Base-by-base conservation (phyloP, 148 eudicot genomes). In the Camellia sinensis region DNA sequence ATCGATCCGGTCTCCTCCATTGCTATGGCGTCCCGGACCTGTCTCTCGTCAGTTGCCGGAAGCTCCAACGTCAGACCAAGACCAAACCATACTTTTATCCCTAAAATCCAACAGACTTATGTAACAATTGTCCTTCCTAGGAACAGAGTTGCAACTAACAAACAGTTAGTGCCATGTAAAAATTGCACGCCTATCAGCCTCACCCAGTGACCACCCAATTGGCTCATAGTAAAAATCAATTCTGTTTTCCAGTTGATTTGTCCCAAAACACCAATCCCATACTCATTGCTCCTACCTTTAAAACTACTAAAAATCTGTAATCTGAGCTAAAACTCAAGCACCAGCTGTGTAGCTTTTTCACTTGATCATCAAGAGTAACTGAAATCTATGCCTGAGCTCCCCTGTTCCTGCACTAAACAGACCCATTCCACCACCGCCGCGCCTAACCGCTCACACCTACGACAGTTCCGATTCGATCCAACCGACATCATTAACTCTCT, bases 231-330 rank as follows among this genome's bases (percentile, higher is more conserved):
- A 93, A 77, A 95, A 95, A 70, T 95, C 98, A 3, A 86, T 78
- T n/a, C 41, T 95, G 98, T 43, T 89, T 85, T 0, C 97, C 98
- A 0, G 93, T 92, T n/a, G n/a, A 85, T 70, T 80, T 87, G 92
- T 67, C 93, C 98, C 97, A 97, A 95, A 3, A 91, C 90, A 0
- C 97, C 97, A 59, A 95, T 82, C 2, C 98, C 98, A 53, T 95
- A 93, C 66, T 92, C 97, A 40, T 95, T 90, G 81, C 94, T 93
- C 78, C 97, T 82, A 0, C 98, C 97, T 80, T 91, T 93, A 73
- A 97, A 95, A 71, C 98, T 92, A 7, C 93, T 86, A 67, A 86
- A 95, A n/a, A n/a, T n/a, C n/a, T n/a, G n/a, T n/a, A 13, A 95
- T 84, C 85, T 4, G 86, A 67, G 53, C 75, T 83, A 22, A 89